Conservation (phyloP, 2,329 filamentous ascomycete genomes). For the Trichoderma koningii region DNA sequence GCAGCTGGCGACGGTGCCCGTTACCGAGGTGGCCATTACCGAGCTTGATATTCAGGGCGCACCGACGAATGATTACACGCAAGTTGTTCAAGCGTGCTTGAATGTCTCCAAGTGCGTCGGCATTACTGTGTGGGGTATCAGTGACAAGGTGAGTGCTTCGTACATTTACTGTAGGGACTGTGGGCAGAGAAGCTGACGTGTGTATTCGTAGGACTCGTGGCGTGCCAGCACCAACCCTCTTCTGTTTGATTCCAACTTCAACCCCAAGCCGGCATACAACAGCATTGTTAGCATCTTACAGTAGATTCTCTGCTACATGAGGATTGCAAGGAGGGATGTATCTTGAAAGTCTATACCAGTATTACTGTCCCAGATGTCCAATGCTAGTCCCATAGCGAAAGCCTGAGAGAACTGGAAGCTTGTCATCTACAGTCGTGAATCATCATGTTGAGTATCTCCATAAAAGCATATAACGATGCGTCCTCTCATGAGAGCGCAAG, state of each 20-base stretch:
- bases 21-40: constrained; percentile 10
- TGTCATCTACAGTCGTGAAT: not conserved
- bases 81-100: constrained; percentile 4
- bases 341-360: not conserved
- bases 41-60: constrained; percentile 4
- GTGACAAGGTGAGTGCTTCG: constrained; percentile 4
- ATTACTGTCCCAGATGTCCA: not conserved
- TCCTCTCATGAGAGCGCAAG: constrained; percentile 1
- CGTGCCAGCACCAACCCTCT: not conserved
- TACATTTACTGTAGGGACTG: too few species aligned
- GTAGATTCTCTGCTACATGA: not conserved
- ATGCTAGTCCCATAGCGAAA: not conserved
- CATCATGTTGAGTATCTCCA: not conserved
- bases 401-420: not conserved
- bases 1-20: constrained; percentile 8
- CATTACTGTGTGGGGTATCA: constrained; percentile 3
- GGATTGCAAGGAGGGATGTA: not conserved
- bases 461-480: not conserved
- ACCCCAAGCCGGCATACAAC: constrained; percentile 5
- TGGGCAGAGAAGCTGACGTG: not conserved
- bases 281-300: not conserved
- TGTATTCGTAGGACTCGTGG: constrained; percentile 5
- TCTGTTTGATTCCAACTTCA: constrained; percentile 11
- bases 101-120: constrained; percentile 1
- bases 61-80: constrained; percentile 7